phyloP scores from a whole-genome alignment of 2,329 filamentous ascomycete genomes.

The Aspergillus pseudotamarii region DNA sequence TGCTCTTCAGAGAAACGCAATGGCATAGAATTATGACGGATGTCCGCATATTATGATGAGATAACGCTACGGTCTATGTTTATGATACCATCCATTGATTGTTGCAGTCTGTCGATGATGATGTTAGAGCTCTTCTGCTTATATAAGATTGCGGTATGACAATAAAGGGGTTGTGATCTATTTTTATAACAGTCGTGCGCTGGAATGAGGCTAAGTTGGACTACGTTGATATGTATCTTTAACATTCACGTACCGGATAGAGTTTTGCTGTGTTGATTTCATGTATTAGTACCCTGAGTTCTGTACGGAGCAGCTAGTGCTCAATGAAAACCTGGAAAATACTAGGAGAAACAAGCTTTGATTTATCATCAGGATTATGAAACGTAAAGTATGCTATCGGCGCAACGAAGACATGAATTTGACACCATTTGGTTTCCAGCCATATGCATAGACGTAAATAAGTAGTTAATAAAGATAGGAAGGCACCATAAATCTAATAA shows the following conservation, averaged over 20 bases:
- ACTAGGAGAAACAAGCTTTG: background rate
- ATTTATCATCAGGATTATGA: background rate
- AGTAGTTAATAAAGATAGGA: background rate
- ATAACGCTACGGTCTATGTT: background rate
- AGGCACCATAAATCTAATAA: conserved; percentile 29
- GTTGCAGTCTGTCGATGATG: background rate
- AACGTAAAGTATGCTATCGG: background rate
- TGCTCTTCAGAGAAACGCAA: conserved; percentile 59
- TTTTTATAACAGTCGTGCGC: background rate
- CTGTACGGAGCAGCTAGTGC: background rate
- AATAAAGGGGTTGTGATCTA: background rate
- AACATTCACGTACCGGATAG: background rate
- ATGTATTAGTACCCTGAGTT: background rate
- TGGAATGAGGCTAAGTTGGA: background rate
- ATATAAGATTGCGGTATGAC: background rate
- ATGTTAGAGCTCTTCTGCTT: no score
- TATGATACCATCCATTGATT: background rate
- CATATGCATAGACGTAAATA: background rate
- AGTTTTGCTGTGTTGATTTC: background rate
- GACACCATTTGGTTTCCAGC: background rate
- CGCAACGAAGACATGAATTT: background rate
- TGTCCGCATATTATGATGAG: background rate
- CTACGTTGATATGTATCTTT: background rate
- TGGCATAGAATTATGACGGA: conserved; percentile 10
- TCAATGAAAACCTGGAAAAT: background rate